Base-by-base conservation (phyloP, 768 basidiomycete genomes). In the Termitomyces eurrhizus region DNA sequence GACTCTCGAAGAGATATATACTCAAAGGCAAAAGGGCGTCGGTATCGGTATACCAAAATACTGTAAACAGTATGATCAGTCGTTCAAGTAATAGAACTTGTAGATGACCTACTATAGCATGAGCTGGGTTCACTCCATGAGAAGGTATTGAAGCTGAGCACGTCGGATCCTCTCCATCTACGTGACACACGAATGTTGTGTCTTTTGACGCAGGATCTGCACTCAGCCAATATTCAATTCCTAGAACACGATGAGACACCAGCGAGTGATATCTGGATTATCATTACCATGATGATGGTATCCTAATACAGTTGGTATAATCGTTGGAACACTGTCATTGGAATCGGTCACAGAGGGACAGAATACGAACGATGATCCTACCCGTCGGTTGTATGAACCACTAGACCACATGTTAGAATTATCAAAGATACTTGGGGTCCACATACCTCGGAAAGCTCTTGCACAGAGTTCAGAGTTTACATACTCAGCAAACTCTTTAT, bases 351-450 rank as follows among this genome's bases (percentile, higher is more conserved):
- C 33, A 29, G 26, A 35, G 21, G 29, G 12, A 49, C 12, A 54
- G n/a, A 7, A 53, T 24, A 41, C 50, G 4, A 41, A 52, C 11
- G 21, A 24, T 33, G 8, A 24, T 14, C 42, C 42, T 64, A 79
- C 81, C 80, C 81, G 58, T 82, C 83, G 52, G 78, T 73, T 3
- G 78, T 76, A 65, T 84, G 81, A 1, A 83, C 82, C 48, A 80
- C 83, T 84, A 37, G 35, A 32, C 1, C 18, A 39, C 52, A 29
- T 37, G 21, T 49, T 14, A 45, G n/a, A 35, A 14, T 13, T n/a
- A 44, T n/a, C 0, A 3, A 9, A 11, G 8, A 4, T n/a, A 9
- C 18, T 5, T 37, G 50, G n/a, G 0, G 52, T 24, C 6, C 35
- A 60, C 68, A 9, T 26, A 80, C 83, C 81, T 70, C 83, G 72